phyloP scores from a whole-genome alignment of 345 rosid species.

The Acer campestre region DNA sequence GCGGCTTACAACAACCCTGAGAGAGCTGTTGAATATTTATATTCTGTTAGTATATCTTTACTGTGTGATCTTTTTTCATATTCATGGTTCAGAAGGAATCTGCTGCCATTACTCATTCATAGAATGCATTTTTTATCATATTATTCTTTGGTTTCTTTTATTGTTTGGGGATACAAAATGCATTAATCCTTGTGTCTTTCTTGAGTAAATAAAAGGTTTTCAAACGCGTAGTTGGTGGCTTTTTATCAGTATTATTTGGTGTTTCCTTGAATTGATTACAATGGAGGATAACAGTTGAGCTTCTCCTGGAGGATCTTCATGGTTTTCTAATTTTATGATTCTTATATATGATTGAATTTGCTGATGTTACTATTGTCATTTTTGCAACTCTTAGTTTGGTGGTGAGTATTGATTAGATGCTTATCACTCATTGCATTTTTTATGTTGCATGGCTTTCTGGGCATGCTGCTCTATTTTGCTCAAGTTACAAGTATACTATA shows the following conservation, averaged over 20 bases:
- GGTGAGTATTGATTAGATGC: not conserved
- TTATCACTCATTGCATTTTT: not conserved
- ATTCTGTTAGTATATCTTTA: constrained; percentile 55
- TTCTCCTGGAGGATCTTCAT: not conserved
- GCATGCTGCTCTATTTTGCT: not conserved
- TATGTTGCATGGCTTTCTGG: not conserved
- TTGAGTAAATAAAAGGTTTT: not conserved
- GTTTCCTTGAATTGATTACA: not conserved
- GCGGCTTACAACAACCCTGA: constrained; percentile 95
- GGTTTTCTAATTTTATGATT: not conserved
- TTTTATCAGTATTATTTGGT: not conserved
- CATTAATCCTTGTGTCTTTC: not conserved
- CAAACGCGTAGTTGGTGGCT: not conserved
- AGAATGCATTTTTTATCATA: not conserved
- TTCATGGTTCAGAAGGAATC: not conserved
- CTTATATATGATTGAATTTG: not conserved
- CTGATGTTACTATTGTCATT: not conserved
- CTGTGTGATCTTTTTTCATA: not conserved
- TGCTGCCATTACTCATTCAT: not conserved
- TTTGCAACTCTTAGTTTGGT: not conserved
- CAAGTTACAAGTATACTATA: not conserved
- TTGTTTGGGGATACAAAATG: not conserved
- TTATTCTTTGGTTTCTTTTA: not conserved
- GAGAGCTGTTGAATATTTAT: constrained; percentile 97
- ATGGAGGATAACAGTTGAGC: not conserved